A percentile compares a stretch with the other conserved stretches of the same genome.
Conservation (phyloP, 495 filamentous ascomycete genomes). For the Haplographium delicatum region DNA sequence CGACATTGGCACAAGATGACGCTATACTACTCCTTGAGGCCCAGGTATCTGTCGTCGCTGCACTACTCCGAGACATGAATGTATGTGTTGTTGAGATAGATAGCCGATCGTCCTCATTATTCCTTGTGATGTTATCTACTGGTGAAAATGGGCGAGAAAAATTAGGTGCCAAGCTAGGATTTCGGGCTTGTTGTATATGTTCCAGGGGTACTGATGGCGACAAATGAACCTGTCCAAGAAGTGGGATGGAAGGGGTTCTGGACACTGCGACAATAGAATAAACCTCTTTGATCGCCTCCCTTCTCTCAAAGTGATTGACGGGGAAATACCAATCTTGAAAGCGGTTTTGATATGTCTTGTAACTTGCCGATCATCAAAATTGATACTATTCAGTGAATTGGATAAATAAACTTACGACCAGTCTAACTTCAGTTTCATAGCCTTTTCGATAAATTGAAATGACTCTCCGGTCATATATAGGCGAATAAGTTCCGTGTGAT, state of each 20-base stretch:
- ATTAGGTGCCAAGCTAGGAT: neutral
- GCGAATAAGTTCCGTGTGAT: constrained; percentile 9
- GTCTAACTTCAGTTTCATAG: constrained; percentile 8
- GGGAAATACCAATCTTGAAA: constrained; percentile 14
- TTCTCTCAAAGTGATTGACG: neutral
- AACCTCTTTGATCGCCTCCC: neutral
- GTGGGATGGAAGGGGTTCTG: neutral
- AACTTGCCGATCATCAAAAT: neutral
- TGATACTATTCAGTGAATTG: neutral
- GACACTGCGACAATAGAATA: constrained; percentile 1
- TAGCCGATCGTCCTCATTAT: too few relatives aligned
- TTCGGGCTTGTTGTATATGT: neutral
- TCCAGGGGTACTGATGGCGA: too few relatives aligned
- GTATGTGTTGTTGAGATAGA: too few relatives aligned
- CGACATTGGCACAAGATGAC: too few relatives aligned
- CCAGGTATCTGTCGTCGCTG: too few relatives aligned
- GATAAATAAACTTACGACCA: constrained; percentile 7
- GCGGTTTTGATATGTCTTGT: constrained; percentile 14
- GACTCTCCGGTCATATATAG: constrained; percentile 16
- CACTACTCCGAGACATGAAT: too few relatives aligned
- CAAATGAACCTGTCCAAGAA: too few relatives aligned
- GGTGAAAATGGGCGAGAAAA: too few relatives aligned
- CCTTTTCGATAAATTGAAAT: constrained; percentile 6
- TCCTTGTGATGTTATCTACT: too few relatives aligned
- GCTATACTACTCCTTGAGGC: too few relatives aligned